phyloP scores from a whole-genome alignment of 352 stramenopile species.

The Blastocystis sp. region DNA sequence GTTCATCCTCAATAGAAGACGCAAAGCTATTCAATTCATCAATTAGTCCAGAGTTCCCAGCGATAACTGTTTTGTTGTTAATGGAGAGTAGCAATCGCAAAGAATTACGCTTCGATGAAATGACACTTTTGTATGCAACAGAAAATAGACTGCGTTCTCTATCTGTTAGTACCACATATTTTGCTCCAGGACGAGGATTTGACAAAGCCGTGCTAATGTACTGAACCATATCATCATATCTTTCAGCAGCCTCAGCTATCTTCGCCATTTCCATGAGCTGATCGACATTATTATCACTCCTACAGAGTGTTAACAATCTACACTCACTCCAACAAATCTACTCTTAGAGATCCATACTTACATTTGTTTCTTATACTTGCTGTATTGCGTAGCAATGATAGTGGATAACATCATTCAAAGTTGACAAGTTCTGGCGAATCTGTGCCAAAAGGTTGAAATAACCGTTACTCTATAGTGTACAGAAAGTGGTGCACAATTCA shows the following conservation, averaged over 20 bases:
- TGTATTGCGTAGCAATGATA: too few species aligned
- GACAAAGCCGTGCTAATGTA: neutral
- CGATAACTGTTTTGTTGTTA: neutral
- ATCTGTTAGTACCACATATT: neutral
- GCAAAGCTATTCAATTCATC: neutral
- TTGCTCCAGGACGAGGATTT: neutral
- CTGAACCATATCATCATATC: neutral
- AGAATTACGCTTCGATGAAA: neutral
- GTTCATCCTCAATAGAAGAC: neutral
- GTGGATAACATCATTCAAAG: neutral
- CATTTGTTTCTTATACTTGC: too few species aligned
- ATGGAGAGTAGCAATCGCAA: neutral
- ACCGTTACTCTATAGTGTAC: neutral
- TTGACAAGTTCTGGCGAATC: neutral
- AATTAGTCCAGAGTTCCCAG: neutral
- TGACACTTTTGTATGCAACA: neutral
- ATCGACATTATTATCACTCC: neutral
- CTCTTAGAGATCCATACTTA: too few species aligned
- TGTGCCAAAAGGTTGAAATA: neutral
- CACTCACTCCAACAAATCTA: too few species aligned
- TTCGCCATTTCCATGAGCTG: neutral
- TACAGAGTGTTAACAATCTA: neutral
- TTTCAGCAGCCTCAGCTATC: neutral
- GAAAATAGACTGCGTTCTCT: neutral
- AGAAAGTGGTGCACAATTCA: too few species aligned